Conservation (phyloP, 2,329 filamentous ascomycete species). For the Penicillium sp. region DNA sequence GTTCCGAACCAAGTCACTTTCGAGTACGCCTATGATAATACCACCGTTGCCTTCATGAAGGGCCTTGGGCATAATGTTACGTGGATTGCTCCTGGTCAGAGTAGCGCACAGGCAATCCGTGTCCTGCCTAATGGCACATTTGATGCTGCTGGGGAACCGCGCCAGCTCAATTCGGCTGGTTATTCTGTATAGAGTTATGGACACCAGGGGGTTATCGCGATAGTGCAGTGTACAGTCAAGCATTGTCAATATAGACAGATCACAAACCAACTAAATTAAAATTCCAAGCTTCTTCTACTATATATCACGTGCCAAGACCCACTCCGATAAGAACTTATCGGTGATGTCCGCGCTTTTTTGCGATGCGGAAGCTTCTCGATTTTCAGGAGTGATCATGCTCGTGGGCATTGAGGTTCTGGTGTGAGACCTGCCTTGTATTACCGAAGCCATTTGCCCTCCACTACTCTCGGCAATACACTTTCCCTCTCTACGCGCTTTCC, state of each 20-base stretch:
- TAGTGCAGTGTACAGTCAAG: neutral
- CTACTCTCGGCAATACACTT: neutral
- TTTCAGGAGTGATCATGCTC: neutral
- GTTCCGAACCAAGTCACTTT: constrained; percentile 64
- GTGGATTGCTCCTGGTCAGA: constrained; percentile 59
- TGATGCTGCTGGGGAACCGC: constrained; percentile 70
- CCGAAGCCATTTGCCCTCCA: neutral
- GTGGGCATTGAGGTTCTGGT: neutral
- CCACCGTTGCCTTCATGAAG: constrained; percentile 58
- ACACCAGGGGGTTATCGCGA: too few species aligned
- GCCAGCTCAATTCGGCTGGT: constrained; percentile 66
- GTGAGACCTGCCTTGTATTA: neutral
- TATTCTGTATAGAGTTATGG: constrained; percentile 45
- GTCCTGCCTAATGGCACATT: constrained; percentile 61
- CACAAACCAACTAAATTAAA: neutral
- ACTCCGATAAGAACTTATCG: constrained; percentile 3
- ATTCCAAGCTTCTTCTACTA: neutral
- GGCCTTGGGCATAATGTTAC: constrained; percentile 65
- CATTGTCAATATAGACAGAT: neutral
- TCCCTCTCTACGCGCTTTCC: neutral
- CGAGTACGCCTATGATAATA: constrained; percentile 64
- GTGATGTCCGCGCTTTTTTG: neutral
- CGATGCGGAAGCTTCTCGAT: neutral
- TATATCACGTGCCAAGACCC: neutral
- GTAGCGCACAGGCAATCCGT: constrained; percentile 66